These are phyloP conservation scores for Phaeosphaeriaceae sp. DNA, from an alignment of 2,329 filamentous ascomycete genomes.

Conservation along the genomic window DNA sequence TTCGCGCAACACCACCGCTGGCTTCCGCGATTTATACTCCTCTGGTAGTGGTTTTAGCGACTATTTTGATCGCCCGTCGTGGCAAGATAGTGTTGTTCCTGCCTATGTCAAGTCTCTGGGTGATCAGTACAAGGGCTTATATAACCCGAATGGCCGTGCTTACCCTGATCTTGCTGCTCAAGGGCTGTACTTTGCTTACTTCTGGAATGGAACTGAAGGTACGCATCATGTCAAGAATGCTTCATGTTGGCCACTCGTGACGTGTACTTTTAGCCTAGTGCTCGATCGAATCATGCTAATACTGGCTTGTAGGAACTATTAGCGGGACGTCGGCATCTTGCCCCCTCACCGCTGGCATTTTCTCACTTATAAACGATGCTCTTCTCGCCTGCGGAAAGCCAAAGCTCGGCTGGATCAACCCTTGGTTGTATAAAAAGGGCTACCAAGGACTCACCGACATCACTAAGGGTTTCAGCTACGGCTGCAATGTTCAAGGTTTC, in stretches of 20 bases:
- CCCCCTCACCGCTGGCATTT: slow-evolving; percentile 64
- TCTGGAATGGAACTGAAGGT: slow-evolving; percentile 50
- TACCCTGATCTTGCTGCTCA: slow-evolving; percentile 69
- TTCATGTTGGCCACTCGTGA: not conserved
- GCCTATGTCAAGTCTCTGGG: slow-evolving; percentile 53
- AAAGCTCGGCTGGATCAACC: slow-evolving; percentile 65
- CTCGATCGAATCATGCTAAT: not conserved
- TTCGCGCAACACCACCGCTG: slow-evolving; percentile 31
- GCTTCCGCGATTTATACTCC: slow-evolving; percentile 59
- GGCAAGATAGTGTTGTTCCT: slow-evolving; percentile 54
- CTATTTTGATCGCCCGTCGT: slow-evolving; percentile 55
- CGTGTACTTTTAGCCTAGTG: too few species aligned
- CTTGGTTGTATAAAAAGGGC: slow-evolving; percentile 62
- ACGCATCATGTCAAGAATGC: not conserved
- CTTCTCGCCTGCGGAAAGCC: slow-evolving; percentile 58
- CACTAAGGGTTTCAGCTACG: slow-evolving; percentile 45
- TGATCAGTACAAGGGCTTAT: slow-evolving; percentile 56
- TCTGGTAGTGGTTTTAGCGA: slow-evolving; percentile 59
- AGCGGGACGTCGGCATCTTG: slow-evolving; percentile 63
- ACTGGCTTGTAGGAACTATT: slow-evolving; percentile 28
- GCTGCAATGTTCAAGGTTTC: slow-evolving; percentile 49
- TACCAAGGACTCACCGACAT: slow-evolving; percentile 59
- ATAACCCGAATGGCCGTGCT: slow-evolving; percentile 61
- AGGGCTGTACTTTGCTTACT: slow-evolving; percentile 57
- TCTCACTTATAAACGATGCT: slow-evolving; percentile 69